Conservation (phyloP, 2,329 filamentous ascomycete genomes). For the Alternaria burnsii region DNA sequence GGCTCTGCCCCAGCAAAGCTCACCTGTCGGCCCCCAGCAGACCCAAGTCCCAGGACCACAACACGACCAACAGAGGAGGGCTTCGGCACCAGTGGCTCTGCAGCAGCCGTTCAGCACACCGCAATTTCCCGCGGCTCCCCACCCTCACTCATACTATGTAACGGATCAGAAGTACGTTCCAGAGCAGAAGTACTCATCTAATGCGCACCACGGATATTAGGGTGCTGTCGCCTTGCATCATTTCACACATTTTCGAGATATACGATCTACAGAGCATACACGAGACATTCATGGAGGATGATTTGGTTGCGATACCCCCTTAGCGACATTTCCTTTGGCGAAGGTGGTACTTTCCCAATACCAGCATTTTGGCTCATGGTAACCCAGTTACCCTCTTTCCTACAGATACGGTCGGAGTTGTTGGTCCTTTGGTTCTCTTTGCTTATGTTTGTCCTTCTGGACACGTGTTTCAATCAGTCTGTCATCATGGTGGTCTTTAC, state of each 20-base stretch:
- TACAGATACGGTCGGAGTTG: constrained; percentile 3
- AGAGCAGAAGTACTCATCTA: constrained; percentile 20
- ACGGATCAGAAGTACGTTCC: constrained; percentile 40
- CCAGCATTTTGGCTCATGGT: constrained; percentile 10
- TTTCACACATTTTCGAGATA: constrained; percentile 7
- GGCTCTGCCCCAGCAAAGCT: constrained; percentile 26
- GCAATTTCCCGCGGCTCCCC: constrained; percentile 33
- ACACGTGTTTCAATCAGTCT: neutral
- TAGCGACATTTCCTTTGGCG: constrained; percentile 20
- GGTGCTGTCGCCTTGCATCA: constrained; percentile 1
- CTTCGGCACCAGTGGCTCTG: constrained; percentile 43
- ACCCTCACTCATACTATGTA: constrained; percentile 42
- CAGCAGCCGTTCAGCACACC: constrained; percentile 38
- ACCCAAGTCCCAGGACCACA: constrained; percentile 26
- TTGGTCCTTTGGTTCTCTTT: constrained; percentile 4
- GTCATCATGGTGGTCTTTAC: constrained; percentile 1
- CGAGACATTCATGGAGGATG: constrained; percentile 23
- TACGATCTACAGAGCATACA: constrained; percentile 18
- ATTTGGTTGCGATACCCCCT: constrained; percentile 31
- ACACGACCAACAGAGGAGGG: constrained; percentile 38
- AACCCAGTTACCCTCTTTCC: neutral
- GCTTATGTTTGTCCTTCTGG: neutral
- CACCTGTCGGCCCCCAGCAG: constrained; percentile 25
- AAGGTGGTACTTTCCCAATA: constrained; percentile 14
- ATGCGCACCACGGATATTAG: constrained; percentile 20